phyloP scores from a whole-genome alignment of 140 eudicot genomes.

The Anethum foeniculum region DNA sequence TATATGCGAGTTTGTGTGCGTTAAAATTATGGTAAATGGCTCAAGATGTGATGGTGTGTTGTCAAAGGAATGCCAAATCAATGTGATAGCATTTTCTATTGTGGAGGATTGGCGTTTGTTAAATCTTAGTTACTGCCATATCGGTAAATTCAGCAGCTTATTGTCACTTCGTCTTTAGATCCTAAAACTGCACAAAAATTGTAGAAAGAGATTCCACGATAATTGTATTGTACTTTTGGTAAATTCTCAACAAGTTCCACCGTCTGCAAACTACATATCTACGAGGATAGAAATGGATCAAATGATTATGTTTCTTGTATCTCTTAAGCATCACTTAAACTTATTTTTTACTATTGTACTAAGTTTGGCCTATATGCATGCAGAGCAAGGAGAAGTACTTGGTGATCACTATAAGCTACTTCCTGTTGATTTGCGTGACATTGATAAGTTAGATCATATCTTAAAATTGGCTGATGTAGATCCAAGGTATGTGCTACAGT shows the following conservation, averaged over 20 bases:
- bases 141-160: background rate
- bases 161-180: background rate
- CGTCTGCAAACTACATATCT: background rate
- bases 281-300: background rate
- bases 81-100: background rate
- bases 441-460: constrained; percentile 63
- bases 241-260: background rate
- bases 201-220: background rate
- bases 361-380: constrained; percentile 21
- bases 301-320: background rate
- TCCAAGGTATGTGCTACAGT: constrained; percentile 59
- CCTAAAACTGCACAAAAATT: background rate
- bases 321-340: background rate
- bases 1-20: background rate
- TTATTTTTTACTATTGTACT: background rate
- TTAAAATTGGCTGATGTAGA: constrained; percentile 62
- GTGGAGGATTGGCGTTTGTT: background rate
- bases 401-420: constrained; percentile 85
- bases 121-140: background rate
- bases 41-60: background rate
- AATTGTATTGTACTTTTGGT: background rate
- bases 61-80: background rate
- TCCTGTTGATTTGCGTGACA: constrained; percentile 83
- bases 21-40: background rate
- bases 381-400: constrained; percentile 85